Evolutionary conservation across 169 alveolate genomes (phyloP).

Genomic region (Plasmodium inui): DNA sequence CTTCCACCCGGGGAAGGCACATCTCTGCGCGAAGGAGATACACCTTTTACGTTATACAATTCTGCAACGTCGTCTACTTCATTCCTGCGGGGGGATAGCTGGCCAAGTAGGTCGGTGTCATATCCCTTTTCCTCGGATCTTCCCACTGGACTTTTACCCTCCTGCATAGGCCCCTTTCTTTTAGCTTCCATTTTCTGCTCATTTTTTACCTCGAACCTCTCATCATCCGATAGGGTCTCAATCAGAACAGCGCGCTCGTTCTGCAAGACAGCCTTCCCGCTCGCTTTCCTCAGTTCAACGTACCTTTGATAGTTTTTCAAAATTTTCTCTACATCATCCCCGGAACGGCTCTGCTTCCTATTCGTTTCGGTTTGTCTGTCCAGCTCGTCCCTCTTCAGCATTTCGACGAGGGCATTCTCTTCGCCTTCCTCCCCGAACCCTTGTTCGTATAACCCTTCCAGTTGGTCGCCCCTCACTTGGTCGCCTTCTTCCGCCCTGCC

Average conservation of each 20-base stretch:
- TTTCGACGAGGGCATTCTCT: background rate
- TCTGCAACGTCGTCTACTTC: background rate
- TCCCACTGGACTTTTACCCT: background rate
- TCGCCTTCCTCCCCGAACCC: background rate
- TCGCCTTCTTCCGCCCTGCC: background rate
- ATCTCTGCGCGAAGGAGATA: background rate
- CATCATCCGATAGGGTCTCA: background rate
- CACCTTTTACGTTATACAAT: background rate
- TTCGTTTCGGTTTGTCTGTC: background rate
- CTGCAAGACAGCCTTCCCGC: background rate
- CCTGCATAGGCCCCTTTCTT: background rate
- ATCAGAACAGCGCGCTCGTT: background rate
- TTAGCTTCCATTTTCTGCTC: background rate
- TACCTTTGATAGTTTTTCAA: background rate
- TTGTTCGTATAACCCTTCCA: constrained; percentile 1
- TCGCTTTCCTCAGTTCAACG: background rate
- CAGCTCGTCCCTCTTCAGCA: background rate
- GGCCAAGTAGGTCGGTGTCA: background rate
- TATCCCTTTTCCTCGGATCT: background rate
- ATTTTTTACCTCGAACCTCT: background rate
- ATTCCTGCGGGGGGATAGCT: background rate
- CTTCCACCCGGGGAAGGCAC: background rate
- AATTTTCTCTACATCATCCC: background rate
- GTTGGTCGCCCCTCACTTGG: background rate
- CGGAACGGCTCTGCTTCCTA: background rate